These are phyloP conservation scores for Hemileccinum hortonii DNA, from an alignment of 1,284 basidiomycete species.

Conservation along the genomic window DNA sequence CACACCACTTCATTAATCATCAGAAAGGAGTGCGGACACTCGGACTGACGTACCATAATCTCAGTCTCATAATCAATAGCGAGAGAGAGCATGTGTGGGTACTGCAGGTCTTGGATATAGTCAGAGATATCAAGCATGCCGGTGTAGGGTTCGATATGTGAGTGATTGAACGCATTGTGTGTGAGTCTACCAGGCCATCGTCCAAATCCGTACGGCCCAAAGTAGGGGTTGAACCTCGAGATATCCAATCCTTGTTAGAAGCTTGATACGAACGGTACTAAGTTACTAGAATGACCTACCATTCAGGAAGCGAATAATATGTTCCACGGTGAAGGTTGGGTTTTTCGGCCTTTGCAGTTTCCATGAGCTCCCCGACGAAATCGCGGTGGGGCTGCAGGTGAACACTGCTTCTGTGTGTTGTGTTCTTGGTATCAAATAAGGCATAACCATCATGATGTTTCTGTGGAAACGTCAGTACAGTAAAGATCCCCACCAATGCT, in stretches of 20 bases:
- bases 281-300: conserved; percentile 33
- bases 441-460: conserved; percentile 54
- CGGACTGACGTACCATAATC: conserved; percentile 45
- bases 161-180: conserved; percentile 49
- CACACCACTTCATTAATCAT: conserved; percentile 46
- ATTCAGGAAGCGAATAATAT: conserved; percentile 54
- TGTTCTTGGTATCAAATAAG: conserved; percentile 54
- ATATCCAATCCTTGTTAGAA: too few species aligned
- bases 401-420: conserved; percentile 50
- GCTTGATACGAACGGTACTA: too few species aligned
- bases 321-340: conserved; percentile 52
- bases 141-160: conserved; percentile 53
- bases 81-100: conserved; percentile 56
- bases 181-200: conserved; percentile 56
- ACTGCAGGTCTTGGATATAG: conserved; percentile 53
- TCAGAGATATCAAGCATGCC: conserved; percentile 50
- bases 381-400: conserved; percentile 53
- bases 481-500: neutral
- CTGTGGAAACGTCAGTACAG: conserved; percentile 19
- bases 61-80: conserved; percentile 53
- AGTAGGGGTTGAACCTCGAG: conserved; percentile 54
- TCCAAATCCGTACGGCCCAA: conserved; percentile 49
- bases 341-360: conserved; percentile 48
- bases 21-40: neutral
- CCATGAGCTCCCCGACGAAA: conserved; percentile 52